Base-by-base conservation (phyloP, 2,329 filamentous ascomycete genomes). In the Lasiodiplodia sp. region DNA sequence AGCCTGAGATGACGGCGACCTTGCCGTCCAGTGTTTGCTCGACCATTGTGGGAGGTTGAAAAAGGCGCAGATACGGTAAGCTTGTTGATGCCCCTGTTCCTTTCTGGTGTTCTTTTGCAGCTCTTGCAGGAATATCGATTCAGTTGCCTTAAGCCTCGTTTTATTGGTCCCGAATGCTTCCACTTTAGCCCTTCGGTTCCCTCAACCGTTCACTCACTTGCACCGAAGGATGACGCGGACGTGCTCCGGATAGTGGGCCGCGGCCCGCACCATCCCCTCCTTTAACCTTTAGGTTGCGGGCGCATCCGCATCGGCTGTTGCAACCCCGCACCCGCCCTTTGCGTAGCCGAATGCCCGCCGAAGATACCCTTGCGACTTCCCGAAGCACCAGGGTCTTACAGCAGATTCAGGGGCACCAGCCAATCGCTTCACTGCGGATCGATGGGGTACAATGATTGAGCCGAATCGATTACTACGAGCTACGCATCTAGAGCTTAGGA, bases 1-100 rank as follows among this genome's bases (percentile, higher is more conserved):
- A 79, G 6, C 83, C 82, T 2, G 81, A 83, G 3, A 84, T 78
- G 44, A 84, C 78, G 52, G 81, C 81, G 7, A 78, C 73, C 62
- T 73, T 75, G 8, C 70, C 71, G 0, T 52, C 10, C 2, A 74
- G 69, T 4, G 66, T 68, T 47, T 58, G 55, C 18, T 62, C 66
- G 53, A 51, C 31, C 66, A 68, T 47, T 68, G 70, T 58, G 28
- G 44, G 23, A 52, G 66, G 18, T 47, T 11, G 18, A 44, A 12
- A 16, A 28, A n/a, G 23, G 40, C 5, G 18, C 12, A 37, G 37
- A 44, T 16, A 4, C 25, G 44, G 28, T 12, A 21, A 23, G 28
- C 52, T 31, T 40, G 11, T 25, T 40, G n/a, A 21, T 44, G 7
- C n/a, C 49, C 38, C n/a, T 12, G 34, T 62, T 28, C 14, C 10